Base-by-base conservation (phyloP, 768 basidiomycete genomes). In the Arthromyces matolae region DNA sequence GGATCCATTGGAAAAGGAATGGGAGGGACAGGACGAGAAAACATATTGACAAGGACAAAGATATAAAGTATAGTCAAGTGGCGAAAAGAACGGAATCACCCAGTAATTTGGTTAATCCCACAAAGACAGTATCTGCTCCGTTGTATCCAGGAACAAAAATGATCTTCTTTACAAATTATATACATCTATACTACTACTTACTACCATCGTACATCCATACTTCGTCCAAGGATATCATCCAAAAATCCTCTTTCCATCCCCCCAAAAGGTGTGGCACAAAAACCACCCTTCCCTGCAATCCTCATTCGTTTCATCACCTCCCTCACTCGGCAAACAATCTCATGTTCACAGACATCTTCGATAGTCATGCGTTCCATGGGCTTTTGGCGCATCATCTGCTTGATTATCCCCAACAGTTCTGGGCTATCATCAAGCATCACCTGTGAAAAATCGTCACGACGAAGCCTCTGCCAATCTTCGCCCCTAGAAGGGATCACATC, bases 381-480 rank as follows among this genome's bases (percentile, higher is more conserved):
- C 42, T 86, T 80, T 0, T 80, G 80, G 36, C 79, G 79, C 82
- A 95, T 88, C 82, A 93, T 88, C 50, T 75, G 71, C 60, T 69
- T 76, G 57, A 95, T 79, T 57, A 94, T 72, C 35, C 67, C 70
- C 49, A 85, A 71, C 49, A 95, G 70, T 60, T 83, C 80, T 7
- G 76, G 71, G 56, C 85, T 89, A 41, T 71, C 76, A 27, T 77
- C 74, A 56, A 86, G 63, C 60, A 89, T 82, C 47, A 93, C 81
- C 63, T 92, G 91, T 41, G 83, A 80, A 63, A 96, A 93, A 70
- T 99, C 90, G 63, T 95, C 89, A 48, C 81, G 80, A 47, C 96
- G 84, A 28, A 98, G 76, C 54, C 87, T 83, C 60, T 96, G 94
- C 96, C 96, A 99, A 1, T 87, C 80, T 42, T 89, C 84, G 20